Evolutionary conservation across 352 stramenopile species (phyloP), one percentile per base, ranked within the genome.

Genomic region (Peronospora farinosa): DNA sequence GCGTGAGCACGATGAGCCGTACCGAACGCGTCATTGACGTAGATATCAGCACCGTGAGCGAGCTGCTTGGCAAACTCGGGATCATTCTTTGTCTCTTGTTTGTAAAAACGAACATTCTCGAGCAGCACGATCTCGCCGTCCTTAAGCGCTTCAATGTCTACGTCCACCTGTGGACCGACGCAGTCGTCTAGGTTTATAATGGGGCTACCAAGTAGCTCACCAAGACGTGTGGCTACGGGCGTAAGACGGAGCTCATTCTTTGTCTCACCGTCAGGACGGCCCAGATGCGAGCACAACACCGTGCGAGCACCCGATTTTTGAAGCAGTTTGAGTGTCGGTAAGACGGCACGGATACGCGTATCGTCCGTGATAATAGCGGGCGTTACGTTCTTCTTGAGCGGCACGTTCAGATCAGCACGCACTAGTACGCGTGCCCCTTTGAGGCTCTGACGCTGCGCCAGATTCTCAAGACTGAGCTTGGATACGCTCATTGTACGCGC

Each of bases 331-430:
- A 98, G 92, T 31, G 96, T 99, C 9, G 97, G 78, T 62, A 98
- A 60, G 63, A 86, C 78, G 7, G 83, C 96, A 25, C 96, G 88
- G 74, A 99, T 99, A 52, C 97, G 95, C 46, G 77, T 89, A 61
- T 89, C 77, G 43, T 99, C 96, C 36, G 95, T 98, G 80, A 99
- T 99, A 16, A 65, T 94, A 16, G 83, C 70, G 60, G 95, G 93
- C 65, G 72, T 84, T 56, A 67, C 51, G 51, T 85, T 77, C 67
- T 95, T 95, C 64, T 82, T 74, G 59, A 99, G 88, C n/a, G 97
- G 97, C 47, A 99, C 97, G 72, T 99, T 99, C 41, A 99, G 86
- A 78, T 99, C 97, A 33, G 95, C 97, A 56, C 97, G 89, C 36
- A 99, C 89, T 37, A 99, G 78, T 44, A 99, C 96, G 45, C 95